Conservation (phyloP, 345 rosid species). For the Turnera subulata region DNA sequence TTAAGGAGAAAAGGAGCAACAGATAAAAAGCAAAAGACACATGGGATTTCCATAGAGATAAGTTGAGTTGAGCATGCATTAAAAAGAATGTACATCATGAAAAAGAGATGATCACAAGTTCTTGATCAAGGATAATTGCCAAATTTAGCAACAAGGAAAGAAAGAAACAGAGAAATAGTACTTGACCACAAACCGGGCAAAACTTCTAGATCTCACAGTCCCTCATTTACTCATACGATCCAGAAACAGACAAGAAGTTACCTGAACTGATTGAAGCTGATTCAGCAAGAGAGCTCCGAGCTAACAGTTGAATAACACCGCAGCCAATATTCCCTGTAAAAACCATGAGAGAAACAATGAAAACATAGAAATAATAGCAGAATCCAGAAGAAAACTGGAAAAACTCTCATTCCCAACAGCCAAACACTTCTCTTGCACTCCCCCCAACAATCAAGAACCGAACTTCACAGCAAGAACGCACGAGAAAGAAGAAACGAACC, state of each 20-base stretch:
- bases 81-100: too few species aligned
- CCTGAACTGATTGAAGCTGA: conserved; percentile 22
- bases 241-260: conserved; percentile 13
- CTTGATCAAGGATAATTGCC: background rate
- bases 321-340: too few species aligned
- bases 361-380: conserved; percentile 4
- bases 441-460: conserved; percentile 15
- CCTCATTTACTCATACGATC: conserved; percentile 8
- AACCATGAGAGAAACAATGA: too few species aligned
- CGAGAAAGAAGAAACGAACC: background rate
- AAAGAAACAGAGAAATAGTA: background rate
- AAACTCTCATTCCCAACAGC: conserved; percentile 11
- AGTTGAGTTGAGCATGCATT: too few species aligned
- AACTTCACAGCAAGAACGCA: background rate
- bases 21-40: background rate
- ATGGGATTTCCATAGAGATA: background rate
- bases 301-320: conserved; percentile 10
- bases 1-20: background rate
- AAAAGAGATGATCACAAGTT: background rate
- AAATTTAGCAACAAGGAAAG: background rate
- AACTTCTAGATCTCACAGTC: conserved; percentile 21
- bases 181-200: conserved; percentile 1
- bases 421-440: conserved; percentile 10
- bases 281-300: conserved; percentile 18
- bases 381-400: conserved; percentile 9